Conservation (phyloP, 768 basidiomycete species). For the Boletus insuetus region DNA sequence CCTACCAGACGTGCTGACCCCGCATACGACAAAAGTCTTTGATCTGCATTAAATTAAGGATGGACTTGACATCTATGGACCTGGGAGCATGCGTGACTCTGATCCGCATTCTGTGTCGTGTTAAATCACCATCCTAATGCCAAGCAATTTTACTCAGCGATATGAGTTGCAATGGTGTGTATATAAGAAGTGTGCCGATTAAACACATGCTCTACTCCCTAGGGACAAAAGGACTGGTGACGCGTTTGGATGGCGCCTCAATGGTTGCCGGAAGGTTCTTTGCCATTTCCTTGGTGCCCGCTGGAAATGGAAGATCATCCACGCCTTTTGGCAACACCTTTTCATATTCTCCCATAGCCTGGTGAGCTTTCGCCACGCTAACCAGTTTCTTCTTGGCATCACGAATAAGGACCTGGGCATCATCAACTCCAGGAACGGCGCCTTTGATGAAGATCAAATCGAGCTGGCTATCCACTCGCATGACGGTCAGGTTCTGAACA, state of each 20-base stretch:
- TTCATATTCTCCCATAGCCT: conserved; percentile 69
- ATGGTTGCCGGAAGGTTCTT: conserved; percentile 61
- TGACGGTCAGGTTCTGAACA: conserved; percentile 82
- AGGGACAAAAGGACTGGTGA: conserved; percentile 78
- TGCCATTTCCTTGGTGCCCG: conserved; percentile 78
- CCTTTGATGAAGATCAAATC: conserved; percentile 91
- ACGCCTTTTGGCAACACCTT: conserved; percentile 82
- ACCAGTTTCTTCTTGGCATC: conserved; percentile 89
- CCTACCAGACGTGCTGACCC: no score
- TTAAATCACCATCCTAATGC: no score
- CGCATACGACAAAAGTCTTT: no score
- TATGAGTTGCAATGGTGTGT: background rate
- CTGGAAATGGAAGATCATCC: conserved; percentile 86
- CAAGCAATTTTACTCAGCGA: background rate
- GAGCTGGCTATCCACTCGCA: conserved; percentile 81
- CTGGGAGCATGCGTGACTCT: no score
- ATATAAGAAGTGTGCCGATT: conserved; percentile 3
- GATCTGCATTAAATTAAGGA: no score
- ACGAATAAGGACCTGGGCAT: conserved; percentile 78
- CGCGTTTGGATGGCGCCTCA: conserved; percentile 67
- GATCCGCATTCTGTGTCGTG: no score
- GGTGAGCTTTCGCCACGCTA: conserved; percentile 58
- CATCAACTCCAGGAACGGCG: conserved; percentile 86
- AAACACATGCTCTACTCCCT: conserved; percentile 46
- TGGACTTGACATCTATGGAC: no score